Evolutionary conservation across 2,329 filamentous ascomycete species (phyloP).

Genomic region (Corynespora cassiicola): DNA sequence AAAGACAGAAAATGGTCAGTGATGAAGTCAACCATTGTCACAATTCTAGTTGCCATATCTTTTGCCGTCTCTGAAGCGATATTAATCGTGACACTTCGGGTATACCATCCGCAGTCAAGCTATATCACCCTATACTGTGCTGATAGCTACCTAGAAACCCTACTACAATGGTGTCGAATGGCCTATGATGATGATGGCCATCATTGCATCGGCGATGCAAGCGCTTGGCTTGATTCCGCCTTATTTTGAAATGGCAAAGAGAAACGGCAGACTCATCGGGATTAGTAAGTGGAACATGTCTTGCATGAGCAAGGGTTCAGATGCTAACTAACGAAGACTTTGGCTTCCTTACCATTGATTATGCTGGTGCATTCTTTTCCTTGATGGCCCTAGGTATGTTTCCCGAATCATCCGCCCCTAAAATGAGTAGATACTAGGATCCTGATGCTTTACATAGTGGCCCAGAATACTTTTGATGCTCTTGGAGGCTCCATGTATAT

Average conservation of each 20-base stretch:
- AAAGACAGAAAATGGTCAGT: slow-evolving; percentile 52
- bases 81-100: slow-evolving; percentile 64
- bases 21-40: slow-evolving; percentile 55
- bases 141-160: slow-evolving; percentile 50
- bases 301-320: slow-evolving; percentile 4
- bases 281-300: slow-evolving; percentile 57
- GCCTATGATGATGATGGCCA: slow-evolving; percentile 63
- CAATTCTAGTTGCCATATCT: slow-evolving; percentile 46
- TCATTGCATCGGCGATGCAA: slow-evolving; percentile 64
- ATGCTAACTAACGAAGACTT: slow-evolving; percentile 47
- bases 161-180: slow-evolving; percentile 61
- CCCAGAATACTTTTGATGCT: slow-evolving; percentile 67
- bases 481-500: slow-evolving; percentile 68
- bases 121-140: background rate
- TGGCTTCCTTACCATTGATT: slow-evolving; percentile 67
- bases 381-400: slow-evolving; percentile 64
- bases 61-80: slow-evolving; percentile 63
- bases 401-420: background rate
- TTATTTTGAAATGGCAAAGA: slow-evolving; percentile 68
- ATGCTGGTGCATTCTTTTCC: slow-evolving; percentile 67
- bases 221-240: slow-evolving; percentile 64
- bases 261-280: slow-evolving; percentile 66
- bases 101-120: slow-evolving; percentile 33
- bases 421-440: too few relatives aligned
- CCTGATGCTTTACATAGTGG: too few relatives aligned